Conservation (phyloP, 805 yeast species). For the Ogataea paradorogensis region DNA sequence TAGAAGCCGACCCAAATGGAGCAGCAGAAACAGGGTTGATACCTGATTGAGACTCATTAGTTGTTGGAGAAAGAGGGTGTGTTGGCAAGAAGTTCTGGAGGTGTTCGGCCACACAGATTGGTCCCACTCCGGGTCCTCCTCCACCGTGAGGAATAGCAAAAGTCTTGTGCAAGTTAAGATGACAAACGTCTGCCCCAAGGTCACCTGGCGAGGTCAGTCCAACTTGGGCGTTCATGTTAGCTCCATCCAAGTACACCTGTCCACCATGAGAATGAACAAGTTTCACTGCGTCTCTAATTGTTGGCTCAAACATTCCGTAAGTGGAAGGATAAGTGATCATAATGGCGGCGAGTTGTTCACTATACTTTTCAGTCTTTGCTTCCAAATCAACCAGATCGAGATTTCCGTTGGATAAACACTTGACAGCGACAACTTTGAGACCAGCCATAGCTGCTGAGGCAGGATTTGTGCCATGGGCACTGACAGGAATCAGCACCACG, state of each 20-base stretch:
- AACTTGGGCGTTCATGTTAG: constrained; percentile 99
- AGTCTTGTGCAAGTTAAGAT: constrained; percentile 93
- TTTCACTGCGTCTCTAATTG: constrained; percentile 80
- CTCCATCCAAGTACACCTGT: constrained; percentile 96
- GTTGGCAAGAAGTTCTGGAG: constrained; percentile 78
- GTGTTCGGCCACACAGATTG: constrained; percentile 87
- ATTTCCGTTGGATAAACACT: constrained; percentile 82
- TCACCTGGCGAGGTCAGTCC: constrained; percentile 98
- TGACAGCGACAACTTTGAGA: constrained; percentile 86
- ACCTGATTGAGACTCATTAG: constrained; percentile 40
- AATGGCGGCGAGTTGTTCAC: constrained; percentile 74
- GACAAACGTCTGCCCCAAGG: constrained; percentile 97
- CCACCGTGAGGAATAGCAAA: constrained; percentile 99
- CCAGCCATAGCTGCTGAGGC: constrained; percentile 99
- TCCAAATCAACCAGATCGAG: constrained; percentile 76
- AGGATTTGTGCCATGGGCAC: constrained; percentile 98
- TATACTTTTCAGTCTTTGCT: constrained; percentile 67
- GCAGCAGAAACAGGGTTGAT: constrained; percentile 86
- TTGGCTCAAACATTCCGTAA: constrained; percentile 93
- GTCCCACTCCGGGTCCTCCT: constrained; percentile 99
- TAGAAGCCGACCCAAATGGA: constrained; percentile 93
- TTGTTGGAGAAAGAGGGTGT: constrained; percentile 63
- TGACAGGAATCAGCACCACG: constrained; percentile 90
- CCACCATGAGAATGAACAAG: constrained; percentile 85
- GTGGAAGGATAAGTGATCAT: constrained; percentile 99